Base-by-base conservation (phyloP, 768 basidiomycete species). In the Clitopilus hobsonii region DNA sequence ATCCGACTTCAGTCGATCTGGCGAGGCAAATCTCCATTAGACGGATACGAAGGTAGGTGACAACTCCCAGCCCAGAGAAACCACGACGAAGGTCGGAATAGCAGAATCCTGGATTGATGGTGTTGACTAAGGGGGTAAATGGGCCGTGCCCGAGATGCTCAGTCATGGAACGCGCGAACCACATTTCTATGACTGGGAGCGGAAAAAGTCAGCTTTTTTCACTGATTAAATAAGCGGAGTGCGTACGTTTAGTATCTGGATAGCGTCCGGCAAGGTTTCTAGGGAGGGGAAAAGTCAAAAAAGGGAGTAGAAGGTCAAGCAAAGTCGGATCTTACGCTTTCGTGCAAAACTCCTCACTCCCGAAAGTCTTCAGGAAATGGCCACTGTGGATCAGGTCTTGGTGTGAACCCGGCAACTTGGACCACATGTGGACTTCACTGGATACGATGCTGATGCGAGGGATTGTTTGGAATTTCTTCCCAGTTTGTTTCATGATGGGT, bases 41-140 rank as follows among this genome's bases (percentile, higher is more conserved):
- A 27, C 53, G 26, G 5, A 72, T 2, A 5, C 60, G 14, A 6
- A 56, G 51, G 26, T 54, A 25, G 20, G 66, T 6, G 0, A 61
- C 64, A 1, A 50, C 4, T 5, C 41, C 41, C 18, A 45, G 22
- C 22, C 41, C 41, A 11, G 13, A 45, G 2, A 72, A n/a, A 5
- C 64, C 58, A 22, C 71, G 58, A 0, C 65, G 60, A 1, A 81
- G 61, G 18, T 71, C 68, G 6, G 75, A 76, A 18, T 60, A 52
- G 60, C 76, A 76, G 59, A 67, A 72, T 1, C 77, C 77, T n/a
- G 79, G 79, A 50, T 73, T 71, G 27, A 74, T 65, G 30, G 68
- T 41, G 54, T 69, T 67, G 53, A 72, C 67, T 28, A 74, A 70
- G 18, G 77, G 54, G 0, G 69, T 56, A 2, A 62, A 57, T 5